Base-by-base conservation (phyloP, 2,329 filamentous ascomycete genomes). In the Colletotrichum sp. region DNA sequence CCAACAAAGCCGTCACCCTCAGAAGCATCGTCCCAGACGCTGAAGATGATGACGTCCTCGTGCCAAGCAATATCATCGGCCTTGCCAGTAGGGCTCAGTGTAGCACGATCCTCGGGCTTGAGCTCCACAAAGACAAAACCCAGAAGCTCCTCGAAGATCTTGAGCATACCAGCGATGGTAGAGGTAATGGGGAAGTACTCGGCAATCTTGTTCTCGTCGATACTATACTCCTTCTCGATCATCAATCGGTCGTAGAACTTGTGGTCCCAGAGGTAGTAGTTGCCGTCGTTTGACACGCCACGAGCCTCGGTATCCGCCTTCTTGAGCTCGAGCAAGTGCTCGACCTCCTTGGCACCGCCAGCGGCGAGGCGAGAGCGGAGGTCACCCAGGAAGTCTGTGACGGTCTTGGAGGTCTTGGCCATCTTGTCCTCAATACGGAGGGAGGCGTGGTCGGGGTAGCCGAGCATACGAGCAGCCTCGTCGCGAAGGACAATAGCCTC, bases 231-330 rank as follows among this genome's bases (percentile, higher is more conserved):
- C 82, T 94, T 91, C 86, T 96, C 94, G 52, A 96, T 91, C 91
- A 96, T 93, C 82, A 96, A 87, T 8, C 94, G 92, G 79, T 95
- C 93, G 84, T 96, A 97, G 85, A 92, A 97, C 57, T 94, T 89
- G 81, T 94, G 90, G 79, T 97, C 95, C 95, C 95, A 97, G 55
- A 96, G 90, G 83, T 94, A 96, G 83, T 96, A 95, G 79, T 92
- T 92, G 65, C 90, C 92, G 79, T 95, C 93, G 70, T 90, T 89
- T 5, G 88, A 85, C 9, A 92, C 79, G 10, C 90, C 90, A 30
- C 92, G 89, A 24, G 89, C 87, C 79, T 92, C 89, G 70, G 91
- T 88, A 78, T 96, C 93, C 71, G 90, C 87, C 85, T 94, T 92
- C 89, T 97, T 97, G 79, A 96, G 87, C 78, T 92, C 90, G 77